Evolutionary conservation across 2,329 filamentous ascomycete genomes (phyloP), one percentile per base, ranked within the genome.

Genomic region (Chaetomiaceae sp.): DNA sequence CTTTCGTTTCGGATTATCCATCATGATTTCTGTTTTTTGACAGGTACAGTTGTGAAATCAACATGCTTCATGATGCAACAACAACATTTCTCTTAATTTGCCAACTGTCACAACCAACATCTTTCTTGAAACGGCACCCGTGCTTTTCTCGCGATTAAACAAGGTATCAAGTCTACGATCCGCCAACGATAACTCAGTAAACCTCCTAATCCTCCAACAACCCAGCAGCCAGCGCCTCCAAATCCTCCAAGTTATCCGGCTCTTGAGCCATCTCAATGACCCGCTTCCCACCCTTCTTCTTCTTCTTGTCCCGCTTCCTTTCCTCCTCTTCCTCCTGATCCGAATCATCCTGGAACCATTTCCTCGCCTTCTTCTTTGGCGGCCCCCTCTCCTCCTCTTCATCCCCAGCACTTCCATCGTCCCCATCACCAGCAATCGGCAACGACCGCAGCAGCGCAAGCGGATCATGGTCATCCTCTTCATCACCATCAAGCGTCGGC

Each of bases 231-330:
- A 92, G 70, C 36, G 84, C 82, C 71, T 92, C 88, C 62, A 90
- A 75, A 69, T 91, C 87, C 68, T 90, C 86, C 62, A 92, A 72
- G 37, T 86, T 91, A 70, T 90, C 85, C 11, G 87, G 87, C 72
- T 89, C 84, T 48, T 84, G 78, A 13, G 76, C 76, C 62, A 81
- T 76, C 71, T 81, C 79, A 64, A 85, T 77, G 42, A 83, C 77
- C 70, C 77, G 78, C 64, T 74, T 76, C 66, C 76, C 73, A 51
- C 73, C 73, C 65, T 71, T 74, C 38, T 65, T 65, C 64, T 71
- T 73, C 52, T 68, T 67, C 63, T 71, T 72, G 64, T 70, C 73
- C 76, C 86, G 86, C 63, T 69, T 71, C n/a, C n/a, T n/a, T n/a
- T n/a, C n/a, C 13, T 77, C 75, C 55, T 59, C 63, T 14, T 58